Evolutionary conservation across 148 eudicot species (phyloP), one percentile per base, ranked within the genome.

Genomic region (Linanthus parryae): DNA sequence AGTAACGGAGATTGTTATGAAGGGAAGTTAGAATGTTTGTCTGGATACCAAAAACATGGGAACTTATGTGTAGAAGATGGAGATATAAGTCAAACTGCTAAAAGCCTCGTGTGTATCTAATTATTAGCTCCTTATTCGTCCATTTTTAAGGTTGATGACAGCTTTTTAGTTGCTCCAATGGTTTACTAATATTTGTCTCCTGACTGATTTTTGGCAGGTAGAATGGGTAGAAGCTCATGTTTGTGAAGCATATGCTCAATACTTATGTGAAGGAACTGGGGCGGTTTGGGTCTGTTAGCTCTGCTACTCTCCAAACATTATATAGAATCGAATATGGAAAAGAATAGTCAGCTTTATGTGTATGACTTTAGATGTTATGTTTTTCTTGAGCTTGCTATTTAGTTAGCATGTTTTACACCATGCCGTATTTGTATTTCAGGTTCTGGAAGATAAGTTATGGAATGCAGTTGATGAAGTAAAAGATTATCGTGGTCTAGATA

Each of bases 51-150:
- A 63, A 79, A 66, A 62, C 70, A 63, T 41, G 90, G 96, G 54
- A 87, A 59, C 50, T 48, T 52, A 35, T 92, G 98, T 47, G 56
- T 87, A 29, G 96, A 92, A 64, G 98, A 92, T 61, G 84, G 83
- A 64, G 81, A 79, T 65, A 68, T 84, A 54, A 74, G 65, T 59
- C 68, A 61, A 75, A 56, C 73, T 50, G 85, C 89, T 44, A 75
- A 67, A 69, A 83, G 58, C 63, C 74, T 92, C 50, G 98, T 92
- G 65, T 14, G 91, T 62, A 34, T 13, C 38, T 24, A 5, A n/a
- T 18, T 23, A 22, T 30, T 36, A 26, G 21, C 54, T n/a, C 53
- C 27, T 48, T 26, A 29, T 28, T 18, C 11, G 15, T n/a, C n/a
- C n/a, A n/a, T n/a, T n/a, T n/a, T n/a, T n/a, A n/a, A n/a, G n/a